phyloP scores from a whole-genome alignment of 2,329 filamentous ascomycete genomes.

The Daldinia eschscholtzii region DNA sequence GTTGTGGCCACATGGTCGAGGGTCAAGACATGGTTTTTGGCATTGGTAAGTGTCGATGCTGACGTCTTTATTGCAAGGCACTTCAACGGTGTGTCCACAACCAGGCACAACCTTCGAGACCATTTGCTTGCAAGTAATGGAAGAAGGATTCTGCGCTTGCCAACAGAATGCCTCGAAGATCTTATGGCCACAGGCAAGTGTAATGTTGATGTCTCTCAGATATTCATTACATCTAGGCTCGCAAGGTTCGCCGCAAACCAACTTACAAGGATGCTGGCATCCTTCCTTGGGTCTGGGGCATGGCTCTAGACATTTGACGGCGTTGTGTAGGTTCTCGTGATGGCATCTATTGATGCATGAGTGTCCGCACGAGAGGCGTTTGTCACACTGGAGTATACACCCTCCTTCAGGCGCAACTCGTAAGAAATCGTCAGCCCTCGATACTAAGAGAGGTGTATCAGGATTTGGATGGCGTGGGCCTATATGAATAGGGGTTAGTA shows the following conservation, averaged over 20 bases:
- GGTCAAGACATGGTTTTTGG: constrained; percentile 57
- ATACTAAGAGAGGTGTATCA: constrained; percentile 63
- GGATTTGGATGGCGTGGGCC: constrained; percentile 70
- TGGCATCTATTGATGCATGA: constrained; percentile 62
- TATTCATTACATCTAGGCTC: constrained; percentile 53
- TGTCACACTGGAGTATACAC: constrained; percentile 65
- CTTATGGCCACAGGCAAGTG: constrained; percentile 60
- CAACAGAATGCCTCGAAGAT: constrained; percentile 54
- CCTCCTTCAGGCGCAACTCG: constrained; percentile 72
- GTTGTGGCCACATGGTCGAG: constrained; percentile 68
- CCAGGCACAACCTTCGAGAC: constrained; percentile 64
- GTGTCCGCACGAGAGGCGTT: constrained; percentile 64
- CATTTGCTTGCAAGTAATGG: constrained; percentile 61
- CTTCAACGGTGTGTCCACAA: constrained; percentile 66
- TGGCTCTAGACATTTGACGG: constrained; percentile 59
- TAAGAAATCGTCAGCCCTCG: constrained; percentile 68
- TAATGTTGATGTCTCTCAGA: constrained; percentile 50
- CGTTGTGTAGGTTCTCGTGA: constrained; percentile 61
- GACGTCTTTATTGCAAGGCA: constrained; percentile 66
- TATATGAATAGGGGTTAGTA: constrained; percentile 19
- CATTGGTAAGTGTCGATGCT: constrained; percentile 60
- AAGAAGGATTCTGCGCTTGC: constrained; percentile 58
- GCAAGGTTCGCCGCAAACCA: constrained; percentile 60
- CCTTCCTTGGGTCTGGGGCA: constrained; percentile 58
- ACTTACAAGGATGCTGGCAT: constrained; percentile 61